Percentiles rank a stretch among this genome's conserved stretches.
These are phyloP conservation scores for Neocatenulostroma microsporum DNA, from an alignment of 2,329 filamentous ascomycete genomes.

Conservation along the genomic window DNA sequence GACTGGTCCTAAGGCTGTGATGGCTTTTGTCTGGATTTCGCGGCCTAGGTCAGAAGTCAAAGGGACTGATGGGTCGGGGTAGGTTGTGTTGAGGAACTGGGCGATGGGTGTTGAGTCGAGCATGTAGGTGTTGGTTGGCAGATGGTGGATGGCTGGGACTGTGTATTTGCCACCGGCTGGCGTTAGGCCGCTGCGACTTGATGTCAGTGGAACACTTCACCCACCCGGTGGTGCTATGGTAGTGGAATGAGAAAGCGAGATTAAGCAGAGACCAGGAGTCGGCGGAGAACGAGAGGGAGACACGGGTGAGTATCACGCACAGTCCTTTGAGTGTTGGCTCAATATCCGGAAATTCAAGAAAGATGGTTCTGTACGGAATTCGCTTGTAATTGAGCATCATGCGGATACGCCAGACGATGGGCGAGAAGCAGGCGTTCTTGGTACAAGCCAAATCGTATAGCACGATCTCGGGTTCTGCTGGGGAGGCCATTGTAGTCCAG, in stretches of 20 bases:
- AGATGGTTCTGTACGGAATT: constrained; percentile 35
- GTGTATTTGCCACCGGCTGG: not conserved
- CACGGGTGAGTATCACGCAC: too few species aligned
- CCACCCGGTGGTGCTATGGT: too few species aligned
- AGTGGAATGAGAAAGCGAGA: too few species aligned
- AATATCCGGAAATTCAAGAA: constrained; percentile 39
- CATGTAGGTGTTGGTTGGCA: not conserved
- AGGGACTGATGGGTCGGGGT: constrained; percentile 30
- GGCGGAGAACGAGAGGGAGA: too few species aligned
- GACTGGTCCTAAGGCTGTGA: constrained; percentile 21
- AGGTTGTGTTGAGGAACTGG: constrained; percentile 35
- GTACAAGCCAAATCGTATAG: constrained; percentile 4
- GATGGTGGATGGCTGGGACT: constrained; percentile 1
- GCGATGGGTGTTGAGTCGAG: constrained; percentile 2
- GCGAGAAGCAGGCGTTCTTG: constrained; percentile 5
- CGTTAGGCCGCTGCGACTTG: constrained; percentile 18
- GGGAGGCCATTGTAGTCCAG: not conserved
- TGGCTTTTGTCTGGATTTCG: constrained; percentile 28
- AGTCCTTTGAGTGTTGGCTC: constrained; percentile 34
- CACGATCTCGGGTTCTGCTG: constrained; percentile 1
- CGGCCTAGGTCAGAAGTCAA: constrained; percentile 31
- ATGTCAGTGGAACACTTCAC: too few species aligned
- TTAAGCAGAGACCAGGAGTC: too few species aligned
- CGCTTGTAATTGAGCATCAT: constrained; percentile 40
- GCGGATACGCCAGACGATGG: constrained; percentile 25